These are phyloP conservation scores for Geranium brycei DNA, from an alignment of 345 rosid species.

Conservation along the genomic window DNA sequence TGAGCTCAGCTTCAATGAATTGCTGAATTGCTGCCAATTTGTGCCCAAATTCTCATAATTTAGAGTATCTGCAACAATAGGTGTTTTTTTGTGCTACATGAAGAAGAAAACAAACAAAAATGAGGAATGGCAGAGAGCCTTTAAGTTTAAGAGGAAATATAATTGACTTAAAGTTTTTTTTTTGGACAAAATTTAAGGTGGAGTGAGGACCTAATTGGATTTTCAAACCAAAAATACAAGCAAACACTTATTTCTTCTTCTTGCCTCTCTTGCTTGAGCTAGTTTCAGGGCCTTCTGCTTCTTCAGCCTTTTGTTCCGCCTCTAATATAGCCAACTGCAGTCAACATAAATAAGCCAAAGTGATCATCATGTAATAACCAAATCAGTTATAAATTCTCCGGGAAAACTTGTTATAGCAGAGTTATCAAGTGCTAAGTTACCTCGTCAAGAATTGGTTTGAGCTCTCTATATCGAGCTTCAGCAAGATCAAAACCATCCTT, in stretches of 20 bases:
- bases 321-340: conserved; percentile 65
- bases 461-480: conserved; percentile 68
- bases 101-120: no score
- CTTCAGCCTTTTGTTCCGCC: conserved; percentile 93
- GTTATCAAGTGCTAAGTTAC: conserved; percentile 21
- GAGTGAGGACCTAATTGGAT: background rate
- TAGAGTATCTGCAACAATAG: no score
- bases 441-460: conserved; percentile 90
- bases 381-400: background rate
- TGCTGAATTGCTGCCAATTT: no score
- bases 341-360: background rate
- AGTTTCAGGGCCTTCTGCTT: conserved; percentile 61
- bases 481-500: conserved; percentile 97
- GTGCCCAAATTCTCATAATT: no score
- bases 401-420: background rate
- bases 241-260: conserved; percentile 28
- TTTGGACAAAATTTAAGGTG: background rate
- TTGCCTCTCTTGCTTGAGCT: conserved; percentile 59
- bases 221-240: no score
- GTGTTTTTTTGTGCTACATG: no score
- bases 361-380: background rate
- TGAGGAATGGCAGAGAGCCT: no score
- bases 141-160: no score
- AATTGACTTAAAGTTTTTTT: no score
- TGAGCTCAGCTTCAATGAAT: background rate